Conservation (phyloP, 257 asterid species). For the Salvia rosmarinus region DNA sequence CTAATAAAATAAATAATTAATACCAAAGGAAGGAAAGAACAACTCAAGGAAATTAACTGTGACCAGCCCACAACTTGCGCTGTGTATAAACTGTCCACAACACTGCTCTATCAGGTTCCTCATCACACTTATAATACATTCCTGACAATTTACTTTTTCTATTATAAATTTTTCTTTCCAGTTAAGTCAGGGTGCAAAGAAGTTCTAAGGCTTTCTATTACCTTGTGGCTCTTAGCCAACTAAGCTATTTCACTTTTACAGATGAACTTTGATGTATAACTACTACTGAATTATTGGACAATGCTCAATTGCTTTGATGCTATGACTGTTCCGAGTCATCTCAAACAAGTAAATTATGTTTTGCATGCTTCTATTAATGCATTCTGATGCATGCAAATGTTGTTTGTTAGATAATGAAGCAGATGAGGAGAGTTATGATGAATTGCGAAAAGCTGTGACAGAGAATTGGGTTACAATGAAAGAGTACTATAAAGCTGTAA, state of each 20-base stretch:
- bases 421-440: constrained; percentile 55
- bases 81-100: too few relatives aligned
- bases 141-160: background rate
- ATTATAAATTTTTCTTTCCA: constrained; percentile 14
- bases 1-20: too few relatives aligned
- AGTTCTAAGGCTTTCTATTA: constrained; percentile 3
- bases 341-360: background rate
- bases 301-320: constrained; percentile 17
- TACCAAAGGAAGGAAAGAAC: too few relatives aligned
- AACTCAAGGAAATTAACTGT: too few relatives aligned
- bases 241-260: constrained; percentile 4
- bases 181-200: constrained; percentile 1
- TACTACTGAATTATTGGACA: constrained; percentile 11
- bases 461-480: constrained; percentile 69
- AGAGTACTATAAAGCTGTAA: constrained; percentile 73
- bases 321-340: background rate
- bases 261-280: background rate
- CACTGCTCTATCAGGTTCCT: too few relatives aligned
- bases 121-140: constrained; percentile 9
- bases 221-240: constrained; percentile 1
- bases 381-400: constrained; percentile 29
- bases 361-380: constrained; percentile 24
- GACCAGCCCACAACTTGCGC: too few relatives aligned
- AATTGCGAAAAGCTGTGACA: constrained; percentile 55
- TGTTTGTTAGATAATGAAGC: constrained; percentile 50